These are phyloP conservation scores for Puccinia hordei DNA, from an alignment of 1,284 basidiomycete genomes.

Conservation along the genomic window DNA sequence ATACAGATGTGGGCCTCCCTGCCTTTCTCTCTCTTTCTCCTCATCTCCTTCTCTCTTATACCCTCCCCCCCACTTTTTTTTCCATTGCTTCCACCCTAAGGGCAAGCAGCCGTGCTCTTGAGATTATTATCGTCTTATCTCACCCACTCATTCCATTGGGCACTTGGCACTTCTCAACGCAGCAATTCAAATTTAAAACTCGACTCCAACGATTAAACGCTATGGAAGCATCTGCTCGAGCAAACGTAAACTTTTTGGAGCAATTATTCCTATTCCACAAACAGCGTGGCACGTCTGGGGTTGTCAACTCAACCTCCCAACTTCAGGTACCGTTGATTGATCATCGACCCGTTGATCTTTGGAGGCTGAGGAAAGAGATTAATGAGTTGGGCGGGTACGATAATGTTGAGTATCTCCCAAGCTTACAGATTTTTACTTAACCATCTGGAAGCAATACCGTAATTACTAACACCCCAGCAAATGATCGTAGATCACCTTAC, in stretches of 20 bases:
- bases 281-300: constrained; percentile 58
- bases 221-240: constrained; percentile 93
- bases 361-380: constrained; percentile 87
- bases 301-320: constrained; percentile 56
- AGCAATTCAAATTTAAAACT: constrained; percentile 92
- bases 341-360: constrained; percentile 86
- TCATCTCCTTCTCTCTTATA: not conserved
- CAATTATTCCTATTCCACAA: constrained; percentile 73
- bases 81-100: not conserved
- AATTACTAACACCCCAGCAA: not conserved
- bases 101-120: too few species aligned
- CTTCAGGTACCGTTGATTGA: constrained; percentile 79
- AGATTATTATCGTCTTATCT: constrained; percentile 7
- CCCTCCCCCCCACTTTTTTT: not conserved
- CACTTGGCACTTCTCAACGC: not conserved
- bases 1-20: constrained; percentile 73
- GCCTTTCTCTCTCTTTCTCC: not conserved
- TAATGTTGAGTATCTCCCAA: constrained; percentile 21
- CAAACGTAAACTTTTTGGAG: constrained; percentile 95
- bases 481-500: constrained; percentile 68
- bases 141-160: not conserved
- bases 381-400: constrained; percentile 83
- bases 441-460: not conserved
- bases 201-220: constrained; percentile 92
- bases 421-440: too few species aligned